Percentiles rank a stretch among this genome's conserved stretches.
These are phyloP conservation scores for Camillea tinctor DNA, from an alignment of 2,329 filamentous ascomycete genomes.

Conservation along the genomic window DNA sequence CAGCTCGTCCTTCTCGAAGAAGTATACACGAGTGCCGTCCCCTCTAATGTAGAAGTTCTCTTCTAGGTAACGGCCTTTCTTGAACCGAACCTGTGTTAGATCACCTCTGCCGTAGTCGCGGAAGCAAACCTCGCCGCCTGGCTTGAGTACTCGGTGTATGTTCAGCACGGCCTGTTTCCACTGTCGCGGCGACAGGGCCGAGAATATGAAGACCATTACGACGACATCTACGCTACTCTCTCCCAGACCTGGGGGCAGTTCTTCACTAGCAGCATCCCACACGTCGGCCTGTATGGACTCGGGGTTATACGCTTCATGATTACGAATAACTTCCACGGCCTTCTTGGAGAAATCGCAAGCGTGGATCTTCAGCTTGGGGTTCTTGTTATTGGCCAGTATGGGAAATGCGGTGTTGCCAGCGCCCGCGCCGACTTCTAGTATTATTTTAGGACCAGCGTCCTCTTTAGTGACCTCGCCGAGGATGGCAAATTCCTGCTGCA, in stretches of 20 bases:
- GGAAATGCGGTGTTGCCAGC: constrained; percentile 97
- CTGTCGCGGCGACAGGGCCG: constrained; percentile 78
- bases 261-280: constrained; percentile 80
- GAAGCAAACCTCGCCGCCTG: constrained; percentile 91
- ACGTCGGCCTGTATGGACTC: constrained; percentile 81
- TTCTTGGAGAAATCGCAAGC: constrained; percentile 96
- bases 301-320: constrained; percentile 71
- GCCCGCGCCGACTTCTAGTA: constrained; percentile 91
- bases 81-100: constrained; percentile 93
- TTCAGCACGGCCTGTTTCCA: constrained; percentile 83
- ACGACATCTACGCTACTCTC: constrained; percentile 87
- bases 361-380: constrained; percentile 77
- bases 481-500: constrained; percentile 92
- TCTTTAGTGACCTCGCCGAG: constrained; percentile 72
- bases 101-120: constrained; percentile 96
- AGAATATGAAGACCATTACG: constrained; percentile 96
- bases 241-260: constrained; percentile 72
- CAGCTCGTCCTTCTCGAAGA: constrained; percentile 88
- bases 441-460: constrained; percentile 64
- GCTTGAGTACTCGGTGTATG: constrained; percentile 79
- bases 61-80: constrained; percentile 88
- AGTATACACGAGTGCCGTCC: constrained; percentile 95
- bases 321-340: constrained; percentile 89
- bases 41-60: constrained; percentile 98
- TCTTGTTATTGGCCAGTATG: constrained; percentile 79